Evolutionary conservation across 345 rosid species (phyloP), one percentile per base, ranked within the genome.

Genomic region (Syzygium grande): DNA sequence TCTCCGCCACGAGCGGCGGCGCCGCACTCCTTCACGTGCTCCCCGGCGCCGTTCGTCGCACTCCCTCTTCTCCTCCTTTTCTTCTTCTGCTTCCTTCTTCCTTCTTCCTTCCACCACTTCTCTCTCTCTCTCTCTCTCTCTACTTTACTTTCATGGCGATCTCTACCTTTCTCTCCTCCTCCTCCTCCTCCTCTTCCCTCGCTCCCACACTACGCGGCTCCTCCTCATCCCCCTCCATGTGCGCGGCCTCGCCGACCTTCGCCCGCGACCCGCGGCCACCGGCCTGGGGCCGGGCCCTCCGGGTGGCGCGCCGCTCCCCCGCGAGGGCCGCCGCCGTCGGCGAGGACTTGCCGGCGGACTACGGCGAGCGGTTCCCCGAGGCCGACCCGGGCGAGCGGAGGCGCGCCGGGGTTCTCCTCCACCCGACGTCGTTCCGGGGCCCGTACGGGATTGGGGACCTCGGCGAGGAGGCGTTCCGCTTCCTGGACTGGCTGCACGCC

Each of bases 371-470:
- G 93, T 5, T 93, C 12, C 98, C 98, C 25, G 89, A 90, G 55
- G 88, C 89, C n/a, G 91, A 94, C 85, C 89, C 94, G 3, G 79
- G 46, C 21, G 55, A 68, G 51, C 89, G 92, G 84, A 90, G 99
- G 84, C 92, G 99, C 91, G 99, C 96, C 25, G 98, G 99, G 63
- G 91, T 97, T 84, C 90, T 97, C 93, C 97, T 97, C 80, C 99
- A 97, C 86, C 99, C 99, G 90, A 97, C 99, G 84, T 96, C 99
- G 88, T 93, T 97, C 78, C 91, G 90, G 9, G 96, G 99, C 7
- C 94, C 96, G 27, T 92, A 93, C 77, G 99, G 99, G 53, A 95
- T 96, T 43, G 99, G 99, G 52, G 99, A 96, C 91, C 92, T 97
- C 80, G 99, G 99, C 4, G 93, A 92, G 49, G 94, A 95, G 86